Conservation (phyloP, 2,329 filamentous ascomycete genomes). For the Helotiales sp. region DNA sequence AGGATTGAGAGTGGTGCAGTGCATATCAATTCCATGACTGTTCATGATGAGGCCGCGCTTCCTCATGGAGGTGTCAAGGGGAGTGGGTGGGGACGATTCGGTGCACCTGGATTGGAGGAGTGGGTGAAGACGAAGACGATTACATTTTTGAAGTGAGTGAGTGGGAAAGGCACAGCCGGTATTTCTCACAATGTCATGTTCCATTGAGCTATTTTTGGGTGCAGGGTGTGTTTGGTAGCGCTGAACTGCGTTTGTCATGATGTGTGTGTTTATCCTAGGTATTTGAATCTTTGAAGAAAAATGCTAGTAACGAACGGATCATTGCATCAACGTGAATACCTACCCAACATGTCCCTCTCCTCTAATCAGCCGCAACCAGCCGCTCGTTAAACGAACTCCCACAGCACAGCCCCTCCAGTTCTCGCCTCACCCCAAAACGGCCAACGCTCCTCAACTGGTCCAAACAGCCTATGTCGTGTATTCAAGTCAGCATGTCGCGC, state of each 20-base stretch:
- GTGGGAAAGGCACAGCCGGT: neutral
- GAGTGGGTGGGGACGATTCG: constrained; percentile 67
- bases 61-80: constrained; percentile 68
- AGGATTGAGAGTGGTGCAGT: constrained; percentile 62
- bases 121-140: constrained; percentile 67
- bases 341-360: too few relatives aligned
- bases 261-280: too few relatives aligned
- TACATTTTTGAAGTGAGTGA: constrained; percentile 50
- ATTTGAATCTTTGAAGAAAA: too few relatives aligned
- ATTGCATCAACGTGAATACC: too few relatives aligned
- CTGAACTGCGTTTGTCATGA: too few relatives aligned
- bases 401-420: too few relatives aligned
- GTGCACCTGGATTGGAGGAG: constrained; percentile 57
- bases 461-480: neutral
- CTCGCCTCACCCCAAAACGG: neutral
- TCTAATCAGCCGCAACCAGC: too few relatives aligned
- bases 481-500: neutral
- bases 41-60: constrained; percentile 66
- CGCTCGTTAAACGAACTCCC: too few relatives aligned
- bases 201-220: neutral
- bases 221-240: too few relatives aligned
- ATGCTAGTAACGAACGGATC: too few relatives aligned
- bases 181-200: neutral
- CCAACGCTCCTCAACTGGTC: neutral
- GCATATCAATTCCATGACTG: constrained; percentile 68